phyloP scores from a whole-genome alignment of 1,284 basidiomycete species.

The Heterobasidion occidentale region DNA sequence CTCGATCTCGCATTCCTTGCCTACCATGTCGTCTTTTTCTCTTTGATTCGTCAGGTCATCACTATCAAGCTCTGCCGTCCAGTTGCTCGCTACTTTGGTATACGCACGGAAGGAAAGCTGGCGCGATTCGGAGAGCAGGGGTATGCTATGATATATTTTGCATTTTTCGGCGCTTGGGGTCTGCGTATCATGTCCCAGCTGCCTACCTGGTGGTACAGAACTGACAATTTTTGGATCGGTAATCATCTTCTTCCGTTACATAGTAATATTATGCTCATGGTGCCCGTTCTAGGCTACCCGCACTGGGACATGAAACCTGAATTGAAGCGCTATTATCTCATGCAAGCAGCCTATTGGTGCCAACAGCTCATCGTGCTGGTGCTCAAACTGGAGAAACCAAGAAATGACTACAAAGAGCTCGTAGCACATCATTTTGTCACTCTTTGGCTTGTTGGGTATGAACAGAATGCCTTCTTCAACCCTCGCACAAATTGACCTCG shows the following conservation, averaged over 20 bases:
- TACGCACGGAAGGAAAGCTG: slow-evolving; percentile 62
- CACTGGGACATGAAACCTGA: slow-evolving; percentile 83
- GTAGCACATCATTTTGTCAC: slow-evolving; percentile 89
- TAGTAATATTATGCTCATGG: neutral
- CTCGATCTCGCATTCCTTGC: slow-evolving; percentile 78
- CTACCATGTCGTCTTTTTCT: slow-evolving; percentile 90
- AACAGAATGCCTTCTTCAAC: slow-evolving; percentile 6
- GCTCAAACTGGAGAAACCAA: slow-evolving; percentile 84
- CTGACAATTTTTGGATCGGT: slow-evolving; percentile 80
- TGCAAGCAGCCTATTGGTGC: slow-evolving; percentile 87
- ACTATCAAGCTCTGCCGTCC: slow-evolving; percentile 67
- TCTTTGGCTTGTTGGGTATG: slow-evolving; percentile 86
- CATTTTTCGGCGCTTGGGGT: slow-evolving; percentile 66
- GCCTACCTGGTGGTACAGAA: slow-evolving; percentile 88
- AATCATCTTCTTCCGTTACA: slow-evolving; percentile 1
- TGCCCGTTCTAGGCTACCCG: slow-evolving; percentile 58
- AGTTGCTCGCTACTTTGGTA: slow-evolving; percentile 64
- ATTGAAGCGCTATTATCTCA: slow-evolving; percentile 90
- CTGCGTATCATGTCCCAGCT: slow-evolving; percentile 79
- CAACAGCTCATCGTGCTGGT: slow-evolving; percentile 89
- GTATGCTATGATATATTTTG: slow-evolving; percentile 81
- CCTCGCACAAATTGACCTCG: neutral
- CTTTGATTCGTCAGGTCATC: slow-evolving; percentile 79
- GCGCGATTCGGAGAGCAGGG: slow-evolving; percentile 87
- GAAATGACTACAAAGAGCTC: slow-evolving; percentile 87